Base-by-base conservation (phyloP, 208 protist species). In the Leishmania gerbilli region DNA sequence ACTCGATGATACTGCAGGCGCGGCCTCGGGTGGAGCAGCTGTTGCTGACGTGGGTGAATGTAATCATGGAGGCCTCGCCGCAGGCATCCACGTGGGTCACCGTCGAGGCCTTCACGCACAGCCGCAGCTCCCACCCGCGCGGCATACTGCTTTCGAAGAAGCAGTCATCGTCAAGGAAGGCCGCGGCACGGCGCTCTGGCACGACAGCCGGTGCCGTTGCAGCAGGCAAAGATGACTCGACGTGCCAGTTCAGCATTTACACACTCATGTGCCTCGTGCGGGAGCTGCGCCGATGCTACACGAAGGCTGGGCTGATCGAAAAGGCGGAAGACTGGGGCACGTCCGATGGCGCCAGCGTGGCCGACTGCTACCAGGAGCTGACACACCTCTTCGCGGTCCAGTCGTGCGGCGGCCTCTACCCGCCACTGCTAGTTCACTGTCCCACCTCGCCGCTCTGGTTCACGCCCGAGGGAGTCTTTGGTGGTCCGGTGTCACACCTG, bases 1-100 rank as follows among this genome's bases (percentile, higher is more conserved):
- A 82, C 79, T 79, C 77, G 3, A 45, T 87, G 68, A 72, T 87
- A 13, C 68, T 76, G 15, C 74, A 69, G 34, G 75, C 81, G 31
- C 83, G 84, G 64, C 67, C 72, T 47, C 80, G 68, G 58, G 80
- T 95, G 47, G 88, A 93, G 78, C 69, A 81, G 58, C 85, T 96
- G 76, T 81, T 96, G 71, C 77, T 96, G 45, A 79, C 84, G 64
- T 96, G 93, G 93, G 89, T 94, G 65, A 96, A 96, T 86, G 67
- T 42, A 56, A 80, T 94, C 45, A 96, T 96, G 93, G 80, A 84
- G 68, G 85, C 79, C 2, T 86, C 80, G 27, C 86, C 85, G 53
- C 83, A 88, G 72, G 79, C 74, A 55, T 76, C 82, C 51, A 77
- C 72, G 34, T 90, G 87, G 87, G 62, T 87, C 71, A 68, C 71